phyloP scores from a whole-genome alignment of 345 rosid species.

The Citrus inodora region DNA sequence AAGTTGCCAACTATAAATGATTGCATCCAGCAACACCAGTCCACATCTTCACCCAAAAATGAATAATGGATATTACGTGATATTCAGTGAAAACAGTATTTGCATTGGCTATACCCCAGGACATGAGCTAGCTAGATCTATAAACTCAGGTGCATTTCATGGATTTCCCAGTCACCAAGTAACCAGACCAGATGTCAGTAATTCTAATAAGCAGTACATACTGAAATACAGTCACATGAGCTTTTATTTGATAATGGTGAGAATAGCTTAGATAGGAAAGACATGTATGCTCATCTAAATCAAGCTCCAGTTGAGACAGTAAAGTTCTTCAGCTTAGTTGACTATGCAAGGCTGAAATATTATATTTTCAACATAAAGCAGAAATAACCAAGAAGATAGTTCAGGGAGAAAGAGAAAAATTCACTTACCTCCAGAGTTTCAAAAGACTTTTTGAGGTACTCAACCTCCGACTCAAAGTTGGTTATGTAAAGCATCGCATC shows the following conservation, averaged over 20 bases:
- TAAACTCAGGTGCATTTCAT: background rate
- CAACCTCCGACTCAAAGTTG: conserved; percentile 89
- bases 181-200: background rate
- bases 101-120: background rate
- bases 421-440: conserved; percentile 82
- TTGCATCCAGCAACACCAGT: background rate
- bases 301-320: background rate
- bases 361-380: background rate
- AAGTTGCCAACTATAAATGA: background rate
- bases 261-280: background rate
- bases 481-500: conserved; percentile 85
- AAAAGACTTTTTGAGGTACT: conserved; percentile 74
- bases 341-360: background rate
- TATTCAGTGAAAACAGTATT: background rate
- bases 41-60: conserved; percentile 1
- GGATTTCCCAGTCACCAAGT: background rate
- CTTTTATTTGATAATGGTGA: background rate
- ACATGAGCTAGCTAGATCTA: background rate
- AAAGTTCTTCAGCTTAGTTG: background rate
- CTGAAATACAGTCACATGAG: background rate
- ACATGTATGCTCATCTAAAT: background rate
- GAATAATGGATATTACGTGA: background rate
- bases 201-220: background rate
- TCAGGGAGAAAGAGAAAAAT: background rate
- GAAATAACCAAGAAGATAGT: background rate